Base-by-base conservation (phyloP, 2,329 filamentous ascomycete species). In the Fusarium citri region DNA sequence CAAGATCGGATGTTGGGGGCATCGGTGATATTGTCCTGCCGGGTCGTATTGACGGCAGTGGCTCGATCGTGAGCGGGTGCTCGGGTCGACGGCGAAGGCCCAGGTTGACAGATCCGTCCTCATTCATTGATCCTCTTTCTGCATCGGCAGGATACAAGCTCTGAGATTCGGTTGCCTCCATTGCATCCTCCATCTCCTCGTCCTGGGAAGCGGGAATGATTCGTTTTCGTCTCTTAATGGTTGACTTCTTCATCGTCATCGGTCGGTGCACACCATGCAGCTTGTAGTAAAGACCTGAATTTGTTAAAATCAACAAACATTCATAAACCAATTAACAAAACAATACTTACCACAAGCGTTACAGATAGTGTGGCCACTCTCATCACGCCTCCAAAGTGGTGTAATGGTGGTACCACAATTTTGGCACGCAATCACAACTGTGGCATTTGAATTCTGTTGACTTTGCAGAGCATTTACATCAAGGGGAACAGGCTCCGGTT, bases 401-500 rank as follows among this genome's bases (percentile, higher is more conserved):
- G 96, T 99, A 58, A 98, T 95, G 0, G 96, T 98, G 15, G 96
- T 99, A 30, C 91, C 93, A 79, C 96, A 99, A 76, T 99, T 99
- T 78, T 98, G 94, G 74, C 96, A 99, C 15, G 96, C 94, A 70
- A 97, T 94, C 23, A 97, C 89, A 25, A 81, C 79, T 8, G 80
- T 76, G 9, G 78, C 72, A 34, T 77, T 78, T 34, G 77, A 68
- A 50, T 68, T 72, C 41, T 78, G 78, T 26, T 71, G 68, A 20
- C 65, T 59, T 55, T 79, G 76, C 18, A 78, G 68, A n/a, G 78
- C 77, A 60, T 80, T 79, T 51, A 79, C 73, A 53, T 80, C 78
- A 50, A 79, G 71, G 6, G 78, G 78, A n/a, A 71, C 57, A 1
- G 76, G 77, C 28, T 77, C 78, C 5, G 69, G 49, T 53, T 71